Evolutionary conservation across 768 basidiomycete genomes (phyloP).

Genomic region (Lactarius indigo): DNA sequence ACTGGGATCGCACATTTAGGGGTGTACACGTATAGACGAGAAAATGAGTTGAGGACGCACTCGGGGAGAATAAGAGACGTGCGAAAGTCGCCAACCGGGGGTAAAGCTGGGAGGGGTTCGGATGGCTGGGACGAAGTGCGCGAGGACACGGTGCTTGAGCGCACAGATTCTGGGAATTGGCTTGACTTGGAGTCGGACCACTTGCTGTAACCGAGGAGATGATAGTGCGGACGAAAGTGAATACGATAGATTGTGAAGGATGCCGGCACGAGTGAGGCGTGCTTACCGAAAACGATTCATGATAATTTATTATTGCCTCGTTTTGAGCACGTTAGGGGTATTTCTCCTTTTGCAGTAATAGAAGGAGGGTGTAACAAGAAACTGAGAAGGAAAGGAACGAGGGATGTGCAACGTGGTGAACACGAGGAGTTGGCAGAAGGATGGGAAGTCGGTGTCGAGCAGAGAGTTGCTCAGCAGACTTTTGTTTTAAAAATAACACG

Average conservation of each 20-base stretch:
- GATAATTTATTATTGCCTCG: constrained; percentile 40
- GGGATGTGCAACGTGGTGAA: constrained; percentile 65
- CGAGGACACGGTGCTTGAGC: constrained; percentile 25
- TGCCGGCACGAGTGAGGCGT: constrained; percentile 21
- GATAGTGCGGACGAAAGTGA: constrained; percentile 24
- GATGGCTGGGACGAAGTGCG: constrained; percentile 27
- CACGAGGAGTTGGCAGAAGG: constrained; percentile 53
- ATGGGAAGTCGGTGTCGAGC: constrained; percentile 8
- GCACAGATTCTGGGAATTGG: constrained; percentile 36
- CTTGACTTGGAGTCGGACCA: constrained; percentile 66
- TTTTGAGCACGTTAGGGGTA: constrained; percentile 62
- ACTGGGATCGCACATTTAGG: constrained; percentile 39
- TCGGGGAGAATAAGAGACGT: constrained; percentile 83
- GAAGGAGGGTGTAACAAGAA: constrained; percentile 26
- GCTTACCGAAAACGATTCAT: constrained; percentile 87
- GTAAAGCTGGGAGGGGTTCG: constrained; percentile 52
- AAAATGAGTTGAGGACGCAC: constrained; percentile 44
- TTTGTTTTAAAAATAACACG: not conserved
- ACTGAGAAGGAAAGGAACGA: constrained; percentile 33
- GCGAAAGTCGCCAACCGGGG: constrained; percentile 73
- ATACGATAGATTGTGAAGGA: constrained; percentile 20
- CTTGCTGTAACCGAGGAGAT: constrained; percentile 50
- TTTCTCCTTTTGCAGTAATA: constrained; percentile 21
- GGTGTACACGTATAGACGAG: not conserved
- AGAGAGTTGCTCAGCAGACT: not conserved